These are phyloP conservation scores for Populus simonii DNA, from an alignment of 345 rosid species.

Conservation along the genomic window DNA sequence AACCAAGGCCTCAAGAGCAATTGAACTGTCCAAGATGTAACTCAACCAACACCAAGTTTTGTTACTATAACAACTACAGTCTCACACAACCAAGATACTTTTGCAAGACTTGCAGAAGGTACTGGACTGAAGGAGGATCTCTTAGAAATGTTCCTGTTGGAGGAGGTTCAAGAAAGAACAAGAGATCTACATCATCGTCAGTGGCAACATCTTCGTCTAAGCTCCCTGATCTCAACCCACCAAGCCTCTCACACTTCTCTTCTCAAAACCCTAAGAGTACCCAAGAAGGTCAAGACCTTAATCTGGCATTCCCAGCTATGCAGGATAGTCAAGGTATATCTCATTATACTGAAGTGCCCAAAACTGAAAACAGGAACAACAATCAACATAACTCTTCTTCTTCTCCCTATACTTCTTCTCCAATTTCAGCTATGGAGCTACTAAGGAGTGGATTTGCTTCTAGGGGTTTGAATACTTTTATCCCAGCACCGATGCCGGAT, in stretches of 20 bases:
- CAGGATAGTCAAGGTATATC: constrained; percentile 33
- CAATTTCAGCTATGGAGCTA: constrained; percentile 44
- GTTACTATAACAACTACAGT: constrained; percentile 29
- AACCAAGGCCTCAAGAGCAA: constrained; percentile 30
- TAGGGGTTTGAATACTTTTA: constrained; percentile 35
- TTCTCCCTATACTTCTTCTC: constrained; percentile 19
- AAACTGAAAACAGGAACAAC: constrained; percentile 17
- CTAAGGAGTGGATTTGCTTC: constrained; percentile 41
- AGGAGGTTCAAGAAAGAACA: constrained; percentile 56
- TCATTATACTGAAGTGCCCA: constrained; percentile 25
- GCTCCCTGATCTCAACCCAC: constrained; percentile 55
- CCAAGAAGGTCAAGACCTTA: constrained; percentile 45
- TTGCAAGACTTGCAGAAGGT: constrained; percentile 36
- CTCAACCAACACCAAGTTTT: constrained; percentile 25
- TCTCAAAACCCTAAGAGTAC: constrained; percentile 36
- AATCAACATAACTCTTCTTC: constrained; percentile 15
- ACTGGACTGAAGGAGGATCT: constrained; percentile 58
- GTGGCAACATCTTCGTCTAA: constrained; percentile 20
- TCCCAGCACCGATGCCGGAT: constrained; percentile 36
- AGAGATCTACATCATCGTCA: constrained; percentile 28
- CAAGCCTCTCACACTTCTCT: constrained; percentile 34
- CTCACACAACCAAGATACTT: constrained; percentile 32
- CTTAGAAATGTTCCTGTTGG: constrained; percentile 59
- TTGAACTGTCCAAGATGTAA: constrained; percentile 35
- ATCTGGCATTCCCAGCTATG: constrained; percentile 38